A percentile compares a stretch with the other conserved stretches of the same genome.
Evolutionary conservation across 1,284 basidiomycete species (phyloP).

Genomic region (Cutaneotrichosporon cavernicola): DNA sequence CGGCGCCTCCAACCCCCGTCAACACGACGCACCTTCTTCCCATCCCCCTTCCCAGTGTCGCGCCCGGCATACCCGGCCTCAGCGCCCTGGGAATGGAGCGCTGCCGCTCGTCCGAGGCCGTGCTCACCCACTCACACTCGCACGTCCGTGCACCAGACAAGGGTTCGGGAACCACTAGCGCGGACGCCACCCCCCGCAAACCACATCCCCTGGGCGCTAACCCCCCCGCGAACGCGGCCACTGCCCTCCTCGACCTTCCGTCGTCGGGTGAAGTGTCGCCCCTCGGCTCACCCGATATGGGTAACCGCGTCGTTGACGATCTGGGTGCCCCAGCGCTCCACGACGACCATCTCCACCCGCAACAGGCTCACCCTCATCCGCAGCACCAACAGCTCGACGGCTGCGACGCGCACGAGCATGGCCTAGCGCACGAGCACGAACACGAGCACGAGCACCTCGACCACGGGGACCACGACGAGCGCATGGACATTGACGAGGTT

Average conservation of each 20-base stretch:
- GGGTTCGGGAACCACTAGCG: constrained; percentile 12
- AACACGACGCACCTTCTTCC: constrained; percentile 44
- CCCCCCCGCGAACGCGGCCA: constrained; percentile 1
- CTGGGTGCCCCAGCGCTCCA: not conserved
- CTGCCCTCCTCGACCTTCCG: not conserved
- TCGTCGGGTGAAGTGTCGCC: constrained; percentile 13
- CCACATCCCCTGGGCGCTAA: constrained; percentile 19
- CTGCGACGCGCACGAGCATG: constrained; percentile 17
- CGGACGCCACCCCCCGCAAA: constrained; percentile 23
- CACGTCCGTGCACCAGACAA: constrained; percentile 12
- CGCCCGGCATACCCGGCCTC: constrained; percentile 15
- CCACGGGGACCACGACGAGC: constrained; percentile 13
- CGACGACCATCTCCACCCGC: not conserved
- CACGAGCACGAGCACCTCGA: constrained; percentile 11
- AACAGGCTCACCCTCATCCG: not conserved
- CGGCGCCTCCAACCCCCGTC: constrained; percentile 48
- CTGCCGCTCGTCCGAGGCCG: constrained; percentile 45
- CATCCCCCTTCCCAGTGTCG: constrained; percentile 35
- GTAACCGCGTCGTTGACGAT: constrained; percentile 7
- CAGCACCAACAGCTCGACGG: not conserved
- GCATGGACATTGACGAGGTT: constrained; percentile 31
- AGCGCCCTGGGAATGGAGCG: constrained; percentile 40
- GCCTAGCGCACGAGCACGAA: not conserved
- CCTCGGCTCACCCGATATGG: constrained; percentile 15
- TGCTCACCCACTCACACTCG: constrained; percentile 24